phyloP scores from a whole-genome alignment of 768 basidiomycete genomes.

The Lanmaoa rubissima region DNA sequence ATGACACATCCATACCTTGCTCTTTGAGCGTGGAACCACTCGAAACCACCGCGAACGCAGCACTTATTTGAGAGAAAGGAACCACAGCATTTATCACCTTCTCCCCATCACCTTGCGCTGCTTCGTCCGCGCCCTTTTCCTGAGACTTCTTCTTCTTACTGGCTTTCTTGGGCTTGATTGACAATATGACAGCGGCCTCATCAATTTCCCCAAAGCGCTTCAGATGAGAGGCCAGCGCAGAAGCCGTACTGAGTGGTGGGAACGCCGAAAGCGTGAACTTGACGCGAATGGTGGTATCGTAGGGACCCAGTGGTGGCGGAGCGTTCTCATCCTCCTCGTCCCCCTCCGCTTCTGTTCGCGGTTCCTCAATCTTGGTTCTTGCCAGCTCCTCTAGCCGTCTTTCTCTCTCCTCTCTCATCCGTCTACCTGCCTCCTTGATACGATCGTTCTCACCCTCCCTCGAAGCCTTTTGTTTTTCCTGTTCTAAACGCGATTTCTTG shows the following conservation, averaged over 20 bases:
- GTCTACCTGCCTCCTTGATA: slow-evolving; percentile 73
- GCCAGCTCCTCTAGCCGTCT: slow-evolving; percentile 48
- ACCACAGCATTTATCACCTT: slow-evolving; percentile 71
- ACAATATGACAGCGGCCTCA: slow-evolving; percentile 61
- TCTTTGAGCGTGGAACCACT: slow-evolving; percentile 51
- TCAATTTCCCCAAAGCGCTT: slow-evolving; percentile 64
- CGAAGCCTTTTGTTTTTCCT: slow-evolving; percentile 53
- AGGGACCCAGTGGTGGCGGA: slow-evolving; percentile 59
- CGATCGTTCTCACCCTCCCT: slow-evolving; percentile 62
- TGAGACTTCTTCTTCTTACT: slow-evolving; percentile 40
- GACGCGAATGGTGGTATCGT: slow-evolving; percentile 75
- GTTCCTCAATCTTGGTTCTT: slow-evolving; percentile 28
- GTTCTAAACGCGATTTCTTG: slow-evolving; percentile 68
- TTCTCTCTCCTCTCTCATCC: slow-evolving; percentile 65
- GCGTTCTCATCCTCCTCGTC: slow-evolving; percentile 42
- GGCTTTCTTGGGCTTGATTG: slow-evolving; percentile 55
- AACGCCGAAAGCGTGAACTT: slow-evolving; percentile 62
- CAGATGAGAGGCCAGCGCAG: slow-evolving; percentile 41
- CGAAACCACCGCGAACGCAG: slow-evolving; percentile 75
- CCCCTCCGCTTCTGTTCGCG: slow-evolving; percentile 23
- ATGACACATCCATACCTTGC: slow-evolving; percentile 66
- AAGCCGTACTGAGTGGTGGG: slow-evolving; percentile 30
- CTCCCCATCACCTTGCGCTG: slow-evolving; percentile 37
- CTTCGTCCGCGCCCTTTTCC: slow-evolving; percentile 28
- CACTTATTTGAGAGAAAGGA: slow-evolving; percentile 71